These are phyloP conservation scores for Pisolithus marmoratus DNA, from an alignment of 768 basidiomycete genomes.

Conservation along the genomic window DNA sequence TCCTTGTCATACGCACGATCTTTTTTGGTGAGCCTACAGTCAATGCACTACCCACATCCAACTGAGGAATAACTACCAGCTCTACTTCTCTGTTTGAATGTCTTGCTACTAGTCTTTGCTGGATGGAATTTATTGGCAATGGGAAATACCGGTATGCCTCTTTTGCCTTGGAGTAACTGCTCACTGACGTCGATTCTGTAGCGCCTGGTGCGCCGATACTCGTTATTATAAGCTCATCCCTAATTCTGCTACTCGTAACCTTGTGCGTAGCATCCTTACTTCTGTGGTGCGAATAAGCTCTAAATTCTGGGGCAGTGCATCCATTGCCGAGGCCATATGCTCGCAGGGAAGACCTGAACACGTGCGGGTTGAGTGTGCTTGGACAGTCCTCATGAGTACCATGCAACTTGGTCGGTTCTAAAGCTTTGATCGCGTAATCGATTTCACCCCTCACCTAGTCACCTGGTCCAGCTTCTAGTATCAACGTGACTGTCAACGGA, in stretches of 20 bases:
- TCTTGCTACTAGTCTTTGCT: slow-evolving; percentile 50
- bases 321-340: slow-evolving; percentile 32
- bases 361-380: slow-evolving; percentile 49
- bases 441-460: background rate
- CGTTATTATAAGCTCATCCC: slow-evolving; percentile 42
- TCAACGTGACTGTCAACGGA: slow-evolving; percentile 41
- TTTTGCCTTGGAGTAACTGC: slow-evolving; percentile 20
- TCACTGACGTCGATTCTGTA: slow-evolving; percentile 14
- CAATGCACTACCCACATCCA: background rate
- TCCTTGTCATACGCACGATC: slow-evolving; percentile 52
- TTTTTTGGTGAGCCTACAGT: slow-evolving; percentile 46
- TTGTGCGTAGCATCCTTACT: slow-evolving; percentile 21
- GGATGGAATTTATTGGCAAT: slow-evolving; percentile 50
- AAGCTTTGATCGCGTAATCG: background rate
- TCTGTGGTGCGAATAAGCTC: background rate
- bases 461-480: slow-evolving; percentile 38
- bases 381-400: slow-evolving; percentile 44
- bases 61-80: slow-evolving; percentile 6
- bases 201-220: slow-evolving; percentile 45
- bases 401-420: slow-evolving; percentile 44
- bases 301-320: slow-evolving; percentile 14
- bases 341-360: slow-evolving; percentile 34
- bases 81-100: slow-evolving; percentile 45
- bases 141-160: slow-evolving; percentile 27
- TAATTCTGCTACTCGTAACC: slow-evolving; percentile 25